phyloP scores from a whole-genome alignment of 179 eudicot genomes.

The Silene noctiflora region DNA sequence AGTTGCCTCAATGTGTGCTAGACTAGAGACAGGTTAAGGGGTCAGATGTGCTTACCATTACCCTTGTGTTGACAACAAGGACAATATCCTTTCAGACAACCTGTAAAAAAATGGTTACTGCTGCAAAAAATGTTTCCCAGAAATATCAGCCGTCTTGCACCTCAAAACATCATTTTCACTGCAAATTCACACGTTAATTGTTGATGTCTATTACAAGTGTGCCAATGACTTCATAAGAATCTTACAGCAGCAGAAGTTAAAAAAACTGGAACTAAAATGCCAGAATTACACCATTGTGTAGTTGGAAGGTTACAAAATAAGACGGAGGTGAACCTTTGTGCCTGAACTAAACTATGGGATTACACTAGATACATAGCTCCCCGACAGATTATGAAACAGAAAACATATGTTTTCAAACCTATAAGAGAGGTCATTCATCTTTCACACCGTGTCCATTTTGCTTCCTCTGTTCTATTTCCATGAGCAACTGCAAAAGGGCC shows the following conservation, averaged over 20 bases:
- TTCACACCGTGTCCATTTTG: slow-evolving; percentile 30
- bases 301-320: not conserved
- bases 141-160: not conserved
- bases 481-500: slow-evolving; percentile 72
- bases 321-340: slow-evolving; percentile 1
- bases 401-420: not conserved
- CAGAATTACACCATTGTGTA: slow-evolving; percentile 6
- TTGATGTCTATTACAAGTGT: not conserved
- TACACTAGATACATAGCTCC: slow-evolving; percentile 3
- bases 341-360: not conserved
- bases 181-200: not conserved
- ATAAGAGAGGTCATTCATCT: slow-evolving; percentile 12
- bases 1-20: not conserved
- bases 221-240: not conserved
- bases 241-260: not conserved
- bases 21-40: not conserved
- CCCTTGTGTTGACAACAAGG: not conserved
- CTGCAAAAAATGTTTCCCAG: not conserved
- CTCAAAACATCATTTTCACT: slow-evolving; percentile 5
- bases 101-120: not conserved
- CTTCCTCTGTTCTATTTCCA: slow-evolving; percentile 68
- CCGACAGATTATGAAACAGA: not conserved
- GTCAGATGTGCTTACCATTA: not conserved
- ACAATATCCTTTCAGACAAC: not conserved
- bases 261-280: not conserved